Evolutionary conservation across 495 filamentous ascomycete genomes (phyloP), one percentile per base, ranked within the genome.

Genomic region (Pyronema domesticum): DNA sequence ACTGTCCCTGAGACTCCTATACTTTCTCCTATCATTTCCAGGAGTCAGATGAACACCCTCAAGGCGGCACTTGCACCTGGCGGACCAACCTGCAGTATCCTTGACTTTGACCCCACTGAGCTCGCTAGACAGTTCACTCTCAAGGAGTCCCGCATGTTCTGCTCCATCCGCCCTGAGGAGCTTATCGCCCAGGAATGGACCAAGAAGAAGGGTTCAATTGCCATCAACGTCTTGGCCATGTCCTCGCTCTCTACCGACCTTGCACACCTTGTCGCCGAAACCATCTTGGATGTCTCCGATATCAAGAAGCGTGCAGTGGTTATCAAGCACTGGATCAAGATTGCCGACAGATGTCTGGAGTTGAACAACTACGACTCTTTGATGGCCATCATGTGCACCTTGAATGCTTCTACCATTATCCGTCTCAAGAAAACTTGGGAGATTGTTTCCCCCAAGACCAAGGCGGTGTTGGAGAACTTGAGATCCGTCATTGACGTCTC

Each of bases 261-360:
- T 23, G 83, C 89, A 8, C 88, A 94, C 65, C 73, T 96, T 18
- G 93, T 99, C 17, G 86, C 86, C n/a, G 93, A 96, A 66, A 94
- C 83, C 1, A 94, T 96, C 59, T 77, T 99, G 11, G 78, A 82
- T 51, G 73, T 82, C 30, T 77, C 86, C 48, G 93, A 96, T 68
- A 79, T 80, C 10, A 96, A 95, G 73, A 93, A 86, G 70, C 79
- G 93, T 36, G 91, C 93, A 2, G 66, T 74, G 1, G 80, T 87
- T 45, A 91, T 99, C 72, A 96, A 99, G 72, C 88, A 95, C 60
- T 99, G 93, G 93, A 85, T 94, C 53, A 99, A 99, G 73, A 84
- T 96, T 57, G 84, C 86, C 1, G 80, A 82, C 64, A 83, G 82
- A 57, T 95, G 87, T 61, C 72, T 93, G 9, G 81, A 86, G 57